Base-by-base conservation (phyloP, 2,329 filamentous ascomycete species). In the Macrophomina pseudophaseolina region DNA sequence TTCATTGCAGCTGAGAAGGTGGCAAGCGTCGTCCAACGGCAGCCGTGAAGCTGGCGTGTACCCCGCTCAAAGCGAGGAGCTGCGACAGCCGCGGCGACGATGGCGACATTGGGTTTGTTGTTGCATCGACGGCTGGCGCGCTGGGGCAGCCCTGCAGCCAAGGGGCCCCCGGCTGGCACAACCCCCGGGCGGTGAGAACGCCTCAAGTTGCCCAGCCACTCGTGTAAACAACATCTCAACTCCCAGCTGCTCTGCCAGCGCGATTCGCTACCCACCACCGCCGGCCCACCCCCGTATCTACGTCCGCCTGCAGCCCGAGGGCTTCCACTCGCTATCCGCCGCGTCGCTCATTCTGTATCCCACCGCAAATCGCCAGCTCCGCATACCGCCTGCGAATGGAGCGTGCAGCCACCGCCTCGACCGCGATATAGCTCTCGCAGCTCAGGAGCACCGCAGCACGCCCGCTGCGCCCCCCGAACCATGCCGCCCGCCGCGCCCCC, bases 401-500 rank as follows among this genome's bases (percentile, higher is more conserved):
- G 58, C 35, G 58, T 49, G 28, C 58, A 38, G 58, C 58, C 33
- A 40, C 44, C 38, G 44, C 42, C 32, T 62, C 30, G 30, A 18
- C 42, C 46, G 42, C 58, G 42, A 48, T 49, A 62, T 62, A 62
- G 58, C 58, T 62, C 49, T n/a, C 42, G 32, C 42, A 44, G 58
- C 58, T 14, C 58, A 48, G 42, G 7, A 14, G 30, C 44, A 38
- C 42, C 42, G n/a, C 54, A 42, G 51, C 38, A 28, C 38, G 30
- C 23, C 54, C n/a, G 54, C 40, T 38, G 58, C 58, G 4, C 32
- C n/a, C 42, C 14, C 33, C n/a, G 42, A 32, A 33, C 51, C 32
- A 86, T 86, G 84, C 79, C 81, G 67, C 77, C 80, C 51, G 75
- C 76, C 65, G 73, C 82, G 65, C 81, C 83, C 67, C 74, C 79